These are phyloP conservation scores for Amaranthus hypochondriacus DNA, from an alignment of 148 eudicot species.

Conservation along the genomic window DNA sequence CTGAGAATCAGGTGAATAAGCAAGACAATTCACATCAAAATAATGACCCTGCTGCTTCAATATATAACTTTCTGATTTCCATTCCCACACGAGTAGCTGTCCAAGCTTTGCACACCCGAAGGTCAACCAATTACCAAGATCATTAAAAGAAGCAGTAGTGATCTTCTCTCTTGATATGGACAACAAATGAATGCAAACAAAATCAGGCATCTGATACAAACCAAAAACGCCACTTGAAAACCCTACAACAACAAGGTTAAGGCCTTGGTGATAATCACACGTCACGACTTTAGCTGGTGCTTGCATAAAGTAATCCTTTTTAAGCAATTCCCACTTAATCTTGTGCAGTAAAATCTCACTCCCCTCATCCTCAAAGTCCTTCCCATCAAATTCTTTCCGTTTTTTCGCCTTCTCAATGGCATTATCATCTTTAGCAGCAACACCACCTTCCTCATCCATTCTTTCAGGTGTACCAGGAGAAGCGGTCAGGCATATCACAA, in stretches of 20 bases:
- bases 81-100: conserved; percentile 98
- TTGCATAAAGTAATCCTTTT: conserved; percentile 85
- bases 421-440: conserved; percentile 1
- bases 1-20: conserved; percentile 94
- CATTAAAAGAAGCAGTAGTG: conserved; percentile 76
- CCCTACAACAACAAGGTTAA: conserved; percentile 79
- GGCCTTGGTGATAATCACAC: conserved; percentile 74
- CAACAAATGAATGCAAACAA: conserved; percentile 73
- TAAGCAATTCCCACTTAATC: conserved; percentile 75
- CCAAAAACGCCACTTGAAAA: conserved; percentile 93
- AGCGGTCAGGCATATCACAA: conserved; percentile 48
- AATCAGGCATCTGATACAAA: conserved; percentile 92
- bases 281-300: conserved; percentile 74
- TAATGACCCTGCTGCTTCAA: conserved; percentile 98
- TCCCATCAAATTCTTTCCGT: conserved; percentile 54
- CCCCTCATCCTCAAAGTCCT: conserved; percentile 30
- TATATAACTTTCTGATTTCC: conserved; percentile 96
- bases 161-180: conserved; percentile 87
- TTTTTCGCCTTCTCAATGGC: conserved; percentile 36
- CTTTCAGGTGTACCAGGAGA: conserved; percentile 87
- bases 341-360: conserved; percentile 44
- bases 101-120: conserved; percentile 96
- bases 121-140: conserved; percentile 88
- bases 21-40: conserved; percentile 90
- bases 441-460: conserved; percentile 30